phyloP scores from a whole-genome alignment of 2,329 filamentous ascomycete genomes.

The Akanthomyces lecanii region DNA sequence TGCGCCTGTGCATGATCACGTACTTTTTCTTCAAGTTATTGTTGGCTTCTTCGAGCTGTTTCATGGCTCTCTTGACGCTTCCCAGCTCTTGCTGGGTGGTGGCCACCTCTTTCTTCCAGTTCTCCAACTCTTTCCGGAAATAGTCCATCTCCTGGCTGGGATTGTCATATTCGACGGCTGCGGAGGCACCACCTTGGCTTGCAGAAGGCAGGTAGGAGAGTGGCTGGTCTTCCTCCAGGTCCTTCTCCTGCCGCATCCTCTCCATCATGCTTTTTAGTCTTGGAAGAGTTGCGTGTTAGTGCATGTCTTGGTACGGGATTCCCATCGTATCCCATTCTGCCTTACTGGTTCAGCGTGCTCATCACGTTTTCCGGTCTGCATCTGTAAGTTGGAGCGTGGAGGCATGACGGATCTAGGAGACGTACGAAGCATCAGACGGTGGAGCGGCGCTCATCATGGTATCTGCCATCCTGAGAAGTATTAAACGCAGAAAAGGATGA shows the following conservation, averaged over 20 bases:
- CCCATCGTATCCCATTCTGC: background rate
- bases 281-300: background rate
- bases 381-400: background rate
- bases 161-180: background rate
- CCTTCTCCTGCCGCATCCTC: background rate
- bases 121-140: background rate
- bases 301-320: background rate
- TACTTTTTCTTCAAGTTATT: background rate
- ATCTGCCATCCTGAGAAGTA: background rate
- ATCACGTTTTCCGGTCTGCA: background rate
- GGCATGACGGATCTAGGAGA: background rate
- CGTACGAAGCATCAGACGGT: background rate
- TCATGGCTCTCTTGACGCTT: background rate
- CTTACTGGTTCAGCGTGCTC: background rate
- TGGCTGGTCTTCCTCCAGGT: background rate
- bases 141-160: background rate
- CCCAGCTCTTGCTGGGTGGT: background rate
- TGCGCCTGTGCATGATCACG: background rate
- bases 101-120: background rate
- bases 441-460: background rate
- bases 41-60: background rate
- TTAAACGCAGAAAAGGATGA: background rate
- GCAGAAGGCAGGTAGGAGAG: background rate
- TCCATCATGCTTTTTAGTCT: slow-evolving; percentile 1
- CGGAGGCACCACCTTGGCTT: background rate